Conservation (phyloP, 2,329 filamentous ascomycete species). For the Aspergillus versicolor region DNA sequence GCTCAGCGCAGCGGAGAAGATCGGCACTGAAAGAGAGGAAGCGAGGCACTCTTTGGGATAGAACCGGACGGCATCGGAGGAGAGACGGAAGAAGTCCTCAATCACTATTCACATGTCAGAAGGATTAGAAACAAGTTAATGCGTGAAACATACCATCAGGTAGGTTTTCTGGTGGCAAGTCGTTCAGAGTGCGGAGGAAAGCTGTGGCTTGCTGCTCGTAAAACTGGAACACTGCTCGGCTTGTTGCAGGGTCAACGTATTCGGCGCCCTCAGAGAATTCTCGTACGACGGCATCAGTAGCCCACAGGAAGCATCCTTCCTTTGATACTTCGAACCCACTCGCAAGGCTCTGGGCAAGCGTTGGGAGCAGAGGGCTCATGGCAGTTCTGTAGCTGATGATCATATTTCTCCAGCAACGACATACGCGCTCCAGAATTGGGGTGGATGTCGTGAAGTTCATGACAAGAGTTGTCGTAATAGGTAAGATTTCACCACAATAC, state of each 20-base stretch:
- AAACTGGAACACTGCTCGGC: constrained; percentile 86
- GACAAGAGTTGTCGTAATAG: constrained; percentile 79
- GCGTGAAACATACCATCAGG: constrained; percentile 57
- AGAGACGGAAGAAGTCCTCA: constrained; percentile 93
- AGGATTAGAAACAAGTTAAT: background rate
- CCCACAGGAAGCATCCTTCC: constrained; percentile 98
- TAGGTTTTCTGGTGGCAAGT: constrained; percentile 73
- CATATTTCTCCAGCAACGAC: constrained; percentile 95
- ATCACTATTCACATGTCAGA: constrained; percentile 58
- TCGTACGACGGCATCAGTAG: constrained; percentile 87
- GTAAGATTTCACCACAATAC: constrained; percentile 94
- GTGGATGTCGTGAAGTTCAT: constrained; percentile 83
- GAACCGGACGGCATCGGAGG: constrained; percentile 88
- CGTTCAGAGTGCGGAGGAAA: constrained; percentile 85
- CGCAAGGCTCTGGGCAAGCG: constrained; percentile 84
- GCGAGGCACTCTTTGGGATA: constrained; percentile 82
- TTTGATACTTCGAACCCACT: constrained; percentile 79
- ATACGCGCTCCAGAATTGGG: constrained; percentile 90
- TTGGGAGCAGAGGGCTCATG: constrained; percentile 79
- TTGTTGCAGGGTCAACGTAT: constrained; percentile 76
- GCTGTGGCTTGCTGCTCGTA: constrained; percentile 90
- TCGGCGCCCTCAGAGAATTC: constrained; percentile 93
- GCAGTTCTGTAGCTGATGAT: constrained; percentile 90
- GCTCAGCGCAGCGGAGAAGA: constrained; percentile 83
- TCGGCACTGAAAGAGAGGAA: constrained; percentile 74